phyloP scores from a whole-genome alignment of 2,329 filamentous ascomycete genomes.

The Periconia macrospinosa region DNA sequence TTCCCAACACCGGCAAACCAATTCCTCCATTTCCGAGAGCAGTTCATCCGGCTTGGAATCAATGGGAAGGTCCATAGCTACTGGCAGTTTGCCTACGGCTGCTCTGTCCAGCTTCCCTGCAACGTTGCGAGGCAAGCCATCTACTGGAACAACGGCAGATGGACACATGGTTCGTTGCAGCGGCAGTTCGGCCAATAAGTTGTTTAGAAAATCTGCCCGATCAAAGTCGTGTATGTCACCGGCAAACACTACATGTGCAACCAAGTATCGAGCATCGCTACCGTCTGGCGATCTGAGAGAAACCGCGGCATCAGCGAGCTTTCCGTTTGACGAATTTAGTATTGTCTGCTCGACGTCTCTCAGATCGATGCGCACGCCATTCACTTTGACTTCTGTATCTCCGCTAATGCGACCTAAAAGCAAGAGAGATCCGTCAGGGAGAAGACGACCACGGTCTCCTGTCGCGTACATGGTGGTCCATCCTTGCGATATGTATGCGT shows the following conservation, averaged over 20 bases:
- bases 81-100: neutral
- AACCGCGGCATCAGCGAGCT: no score
- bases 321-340: no score
- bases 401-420: slow-evolving; percentile 45
- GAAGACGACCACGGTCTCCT: slow-evolving; percentile 45
- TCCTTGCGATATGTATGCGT: neutral
- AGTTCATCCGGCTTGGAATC: no score
- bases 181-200: neutral
- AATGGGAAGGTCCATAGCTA: no score
- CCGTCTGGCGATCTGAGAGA: no score
- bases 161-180: neutral
- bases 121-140: neutral
- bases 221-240: no score
- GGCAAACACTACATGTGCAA: no score
- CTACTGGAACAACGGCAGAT: neutral
- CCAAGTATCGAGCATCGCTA: no score
- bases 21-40: neutral
- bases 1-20: no score
- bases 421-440: slow-evolving; percentile 37
- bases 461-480: slow-evolving; percentile 36
- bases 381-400: slow-evolving; percentile 52
- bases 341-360: slow-evolving; percentile 44
- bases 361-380: slow-evolving; percentile 52
- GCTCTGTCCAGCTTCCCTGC: neutral
- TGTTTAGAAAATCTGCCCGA: no score